These are phyloP conservation scores for Grifola frondosa DNA, from an alignment of 1,284 basidiomycete genomes.

Conservation along the genomic window DNA sequence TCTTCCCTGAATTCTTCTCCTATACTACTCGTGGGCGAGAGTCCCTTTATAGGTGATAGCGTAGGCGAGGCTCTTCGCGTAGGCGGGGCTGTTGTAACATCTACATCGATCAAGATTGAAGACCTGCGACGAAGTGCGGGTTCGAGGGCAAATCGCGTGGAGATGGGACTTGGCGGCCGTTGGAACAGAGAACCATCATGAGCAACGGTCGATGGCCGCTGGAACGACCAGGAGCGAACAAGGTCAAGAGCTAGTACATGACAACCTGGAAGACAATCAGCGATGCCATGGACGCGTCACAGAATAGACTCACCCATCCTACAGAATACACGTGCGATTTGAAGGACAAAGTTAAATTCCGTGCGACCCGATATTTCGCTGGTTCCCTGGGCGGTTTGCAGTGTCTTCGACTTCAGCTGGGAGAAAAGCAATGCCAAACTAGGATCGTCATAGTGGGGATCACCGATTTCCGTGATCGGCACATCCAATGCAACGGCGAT, in stretches of 20 bases:
- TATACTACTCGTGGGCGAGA: slow-evolving; percentile 1
- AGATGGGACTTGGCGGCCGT: slow-evolving; percentile 41
- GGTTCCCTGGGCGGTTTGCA: slow-evolving; percentile 89
- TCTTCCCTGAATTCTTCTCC: slow-evolving; percentile 45
- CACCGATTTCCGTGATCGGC: slow-evolving; percentile 64
- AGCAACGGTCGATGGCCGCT: slow-evolving; percentile 56
- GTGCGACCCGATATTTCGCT: slow-evolving; percentile 84
- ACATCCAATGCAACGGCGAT: slow-evolving; percentile 59
- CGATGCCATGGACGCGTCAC: neutral
- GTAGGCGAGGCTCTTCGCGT: slow-evolving; percentile 56
- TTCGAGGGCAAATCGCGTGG: slow-evolving; percentile 52
- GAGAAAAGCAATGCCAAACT: slow-evolving; percentile 87
- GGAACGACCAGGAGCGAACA: slow-evolving; percentile 88
- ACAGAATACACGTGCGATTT: slow-evolving; percentile 88
- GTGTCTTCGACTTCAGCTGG: slow-evolving; percentile 84
- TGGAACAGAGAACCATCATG: slow-evolving; percentile 27
- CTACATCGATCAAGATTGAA: slow-evolving; percentile 86
- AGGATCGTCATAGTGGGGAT: slow-evolving; percentile 89
- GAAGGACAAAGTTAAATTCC: slow-evolving; percentile 92
- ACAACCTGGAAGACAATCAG: slow-evolving; percentile 63
- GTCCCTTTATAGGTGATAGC: slow-evolving; percentile 14
- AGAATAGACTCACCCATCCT: slow-evolving; percentile 73
- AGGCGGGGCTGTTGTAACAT: slow-evolving; percentile 63
- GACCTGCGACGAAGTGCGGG: slow-evolving; percentile 57
- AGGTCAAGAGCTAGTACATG: slow-evolving; percentile 86